Base-by-base conservation (phyloP, 345 rosid genomes). In the Populus davidiana region DNA sequence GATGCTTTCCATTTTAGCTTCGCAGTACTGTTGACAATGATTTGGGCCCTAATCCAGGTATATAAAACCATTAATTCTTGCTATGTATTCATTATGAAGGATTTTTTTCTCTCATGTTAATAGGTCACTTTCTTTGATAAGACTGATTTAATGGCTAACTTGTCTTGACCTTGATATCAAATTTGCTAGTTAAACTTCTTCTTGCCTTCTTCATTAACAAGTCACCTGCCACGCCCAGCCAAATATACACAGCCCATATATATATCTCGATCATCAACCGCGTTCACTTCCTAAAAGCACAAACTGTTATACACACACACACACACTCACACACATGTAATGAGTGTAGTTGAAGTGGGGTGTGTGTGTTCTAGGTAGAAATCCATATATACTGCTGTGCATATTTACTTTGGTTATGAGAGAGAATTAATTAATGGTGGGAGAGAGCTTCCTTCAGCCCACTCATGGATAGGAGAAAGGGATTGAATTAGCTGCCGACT, bases 361-460 rank as follows among this genome's bases (percentile, higher is more conserved):
- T 20, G 63, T n/a, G 27, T 8, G 27, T n/a, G 27, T 9, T 3
- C 27, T 3, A n/a, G 13, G 12, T n/a, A 56, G 27, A 56, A 56
- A 21, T 56, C 21, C 11, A 8, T 25, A 25, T 25, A 25, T 8
- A 21, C 12, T n/a, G 27, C 1, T 21, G 27, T n/a, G 5, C 25
- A 21, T n/a, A 9, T 8, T 12, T 29, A 17, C 18, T 39, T 20
- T 20, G 13, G 71, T 21, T 21, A 17, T 27, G 63, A 33, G 36
- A 29, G n/a, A 43, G 35, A 74, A n/a, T 31, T 61, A 20, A 67
- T 35, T 50, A 52, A 83, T 71, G 81, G 85, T 2, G 50, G 11
- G 93, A 86, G 87, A 79, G 97, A 89, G 98, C 95, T 93, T 93
- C 90, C 90, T 87, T 86, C 92, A 84, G 97, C 78, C 94, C 94